Base-by-base conservation (phyloP, 202 grass and related monocot species). In the Schoenoplectus tabernaemontani region DNA sequence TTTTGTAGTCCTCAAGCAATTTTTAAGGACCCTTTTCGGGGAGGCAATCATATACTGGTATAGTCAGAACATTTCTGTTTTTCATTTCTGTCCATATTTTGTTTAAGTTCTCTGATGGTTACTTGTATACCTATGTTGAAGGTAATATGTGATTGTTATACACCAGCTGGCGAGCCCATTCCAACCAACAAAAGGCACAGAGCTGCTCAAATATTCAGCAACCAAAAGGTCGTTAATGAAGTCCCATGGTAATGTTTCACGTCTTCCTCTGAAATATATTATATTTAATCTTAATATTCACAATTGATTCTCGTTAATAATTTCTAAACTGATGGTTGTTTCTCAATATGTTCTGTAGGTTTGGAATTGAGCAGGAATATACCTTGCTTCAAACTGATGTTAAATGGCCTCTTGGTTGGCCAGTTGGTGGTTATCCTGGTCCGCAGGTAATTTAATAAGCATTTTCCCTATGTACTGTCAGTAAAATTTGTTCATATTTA, bases 331-430 rank as follows among this genome's bases (percentile, higher is more conserved):
- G 33, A 48, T 73, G 76, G 0, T 32, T 70, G 48, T 54, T 75
- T 28, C 47, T 32, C 11, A 58, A 54, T 77, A 69, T 43, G 23
- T 7, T n/a, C 84, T 82, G 5, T 72, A 99, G 96, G 96, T 99
- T 77, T 54, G 96, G 96, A 82, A 99, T 99, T 58, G 96, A 99
- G 59, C 96, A 99, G 73, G 96, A 99, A 81, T 99, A 99, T 79
- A 99, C 96, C 76, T 89, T 99, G 81, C 85, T 99, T 47, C 92
- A 96, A 83, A 89, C 23, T 82, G 76, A 93, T 75, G 90, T 96
- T 32, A 92, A 91, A 71, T 99, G 96, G 96, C 96, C 96, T 86
- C 96, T 99, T 89, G 96, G 96, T 51, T 99, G 92, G 96, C 96
- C 96, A 65, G 83, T 99, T 57, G 96, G 96, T 78, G 96, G 92